Conservation (phyloP, 2,329 filamentous ascomycete genomes). For the Colletotrichum plurivorum region DNA sequence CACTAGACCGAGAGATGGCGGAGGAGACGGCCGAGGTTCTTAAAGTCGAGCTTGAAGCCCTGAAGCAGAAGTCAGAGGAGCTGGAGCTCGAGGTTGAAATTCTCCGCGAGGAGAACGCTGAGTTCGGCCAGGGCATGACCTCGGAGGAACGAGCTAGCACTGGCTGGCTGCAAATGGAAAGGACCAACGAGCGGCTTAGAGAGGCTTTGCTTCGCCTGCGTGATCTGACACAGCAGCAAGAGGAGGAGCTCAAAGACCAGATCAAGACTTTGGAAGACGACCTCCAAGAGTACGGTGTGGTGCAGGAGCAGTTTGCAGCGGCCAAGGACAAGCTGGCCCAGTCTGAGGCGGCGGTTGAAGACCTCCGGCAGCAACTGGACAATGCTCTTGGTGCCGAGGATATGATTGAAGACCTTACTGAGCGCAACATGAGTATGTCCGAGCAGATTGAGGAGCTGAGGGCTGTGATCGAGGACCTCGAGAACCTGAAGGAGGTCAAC, state of each 20-base stretch:
- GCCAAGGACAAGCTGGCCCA: slow-evolving; percentile 81
- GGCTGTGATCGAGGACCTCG: slow-evolving; percentile 86
- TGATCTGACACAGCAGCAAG: slow-evolving; percentile 89
- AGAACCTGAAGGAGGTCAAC: slow-evolving; percentile 90
- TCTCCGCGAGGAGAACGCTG: slow-evolving; percentile 86
- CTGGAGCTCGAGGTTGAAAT: slow-evolving; percentile 91
- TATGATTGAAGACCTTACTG: slow-evolving; percentile 92
- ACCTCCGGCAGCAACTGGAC: slow-evolving; percentile 92
- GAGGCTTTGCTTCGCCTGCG: slow-evolving; percentile 88
- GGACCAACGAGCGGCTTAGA: slow-evolving; percentile 87
- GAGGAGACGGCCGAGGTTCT: slow-evolving; percentile 90
- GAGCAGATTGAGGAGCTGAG: slow-evolving; percentile 89
- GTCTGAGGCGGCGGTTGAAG: slow-evolving; percentile 82
- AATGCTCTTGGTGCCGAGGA: slow-evolving; percentile 90
- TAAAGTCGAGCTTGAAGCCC: slow-evolving; percentile 83
- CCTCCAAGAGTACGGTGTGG: slow-evolving; percentile 74
- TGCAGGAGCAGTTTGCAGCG: slow-evolving; percentile 79
- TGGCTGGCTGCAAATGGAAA: slow-evolving; percentile 92
- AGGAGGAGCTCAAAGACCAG: slow-evolving; percentile 82
- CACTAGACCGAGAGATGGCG: slow-evolving; percentile 94
- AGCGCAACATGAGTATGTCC: slow-evolving; percentile 86
- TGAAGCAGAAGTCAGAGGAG: slow-evolving; percentile 85
- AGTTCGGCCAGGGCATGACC: slow-evolving; percentile 86
- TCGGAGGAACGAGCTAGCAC: slow-evolving; percentile 89
- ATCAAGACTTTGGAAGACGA: slow-evolving; percentile 82